Conservation (phyloP, 352 stramenopile genomes). For the Globisporangium cystogenes region DNA sequence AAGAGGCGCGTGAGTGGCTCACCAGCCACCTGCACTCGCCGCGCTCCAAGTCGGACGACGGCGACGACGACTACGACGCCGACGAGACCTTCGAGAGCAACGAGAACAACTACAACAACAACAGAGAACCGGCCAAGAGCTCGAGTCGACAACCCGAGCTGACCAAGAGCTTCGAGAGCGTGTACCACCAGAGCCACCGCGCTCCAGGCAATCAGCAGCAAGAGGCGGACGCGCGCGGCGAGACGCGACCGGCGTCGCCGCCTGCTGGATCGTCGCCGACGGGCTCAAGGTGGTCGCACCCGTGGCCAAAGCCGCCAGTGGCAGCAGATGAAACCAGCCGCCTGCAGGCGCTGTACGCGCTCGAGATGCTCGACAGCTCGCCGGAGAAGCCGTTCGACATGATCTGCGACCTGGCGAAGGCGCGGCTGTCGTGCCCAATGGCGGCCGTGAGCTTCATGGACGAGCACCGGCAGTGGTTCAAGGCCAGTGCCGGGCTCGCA, state of each 20-base stretch:
- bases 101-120: conserved; percentile 20
- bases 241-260: conserved; percentile 11
- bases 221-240: conserved; percentile 8
- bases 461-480: conserved; percentile 75
- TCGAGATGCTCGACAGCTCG: conserved; percentile 55
- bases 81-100: conserved; percentile 18
- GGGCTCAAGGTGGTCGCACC: conserved; percentile 41
- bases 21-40: conserved; percentile 65
- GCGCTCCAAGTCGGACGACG: conserved; percentile 27
- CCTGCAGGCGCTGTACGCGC: conserved; percentile 36
- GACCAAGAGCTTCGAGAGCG: conserved; percentile 18
- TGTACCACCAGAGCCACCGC: too few species aligned
- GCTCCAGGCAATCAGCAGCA: neutral
- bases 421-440: conserved; percentile 60
- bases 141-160: conserved; percentile 8
- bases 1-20: conserved; percentile 48
- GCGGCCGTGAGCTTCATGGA: conserved; percentile 80
- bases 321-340: conserved; percentile 45
- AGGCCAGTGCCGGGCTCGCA: conserved; percentile 55
- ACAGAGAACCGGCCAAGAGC: conserved; percentile 19
- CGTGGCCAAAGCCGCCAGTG: conserved; percentile 67
- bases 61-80: conserved; percentile 38
- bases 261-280: neutral
- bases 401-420: conserved; percentile 75
- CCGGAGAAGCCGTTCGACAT: conserved; percentile 65